Base-by-base conservation (phyloP, 768 basidiomycete species). In the Auriculariales sp. region DNA sequence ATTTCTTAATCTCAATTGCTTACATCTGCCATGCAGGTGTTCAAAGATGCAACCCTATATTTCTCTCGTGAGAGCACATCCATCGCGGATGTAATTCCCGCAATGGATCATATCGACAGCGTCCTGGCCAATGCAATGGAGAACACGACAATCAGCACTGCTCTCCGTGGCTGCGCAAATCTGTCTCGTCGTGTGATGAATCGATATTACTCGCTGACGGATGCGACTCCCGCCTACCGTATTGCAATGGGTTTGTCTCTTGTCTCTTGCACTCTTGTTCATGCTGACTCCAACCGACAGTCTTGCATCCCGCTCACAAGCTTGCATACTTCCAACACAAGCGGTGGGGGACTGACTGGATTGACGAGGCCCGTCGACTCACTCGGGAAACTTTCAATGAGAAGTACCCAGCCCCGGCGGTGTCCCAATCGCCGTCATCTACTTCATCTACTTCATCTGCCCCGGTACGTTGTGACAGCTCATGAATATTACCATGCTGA, bases 261-360 rank as follows among this genome's bases (percentile, higher is more conserved):
- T 36, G 29, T 39, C 19, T 46, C 15, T 29, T 36, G 52, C 11
- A 46, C 51, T 42, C 12, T 28, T 49, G 17, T 17, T 19, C 10
- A 17, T 36, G 5, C n/a, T 17, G 28, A 15, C 39, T 34, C n/a
- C 30, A 27, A 33, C 7, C 30, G 2, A 10, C 29, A 69, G 66
- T 68, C 17, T 60, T 68, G 10, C 64, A 68, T 52, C 67, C 65
- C 2, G 49, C 52, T 0, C 57, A 65, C 58, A 68, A 68, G 54
- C 58, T 67, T 2, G 48, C 52, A 12, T 70, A 69, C 50, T 67
- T 69, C 52, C 50, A 55, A 15, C 51, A 51, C 1, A 52, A 55
- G 3, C 44, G 53, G 2, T 68, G 68, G 68, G 50, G 57, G 4
- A 17, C 49, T 0, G 47, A 49, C 3, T 69, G 66, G 66, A 62